phyloP scores from a whole-genome alignment of 371 early-diverging fungal species.

The Mucor piriformis region DNA sequence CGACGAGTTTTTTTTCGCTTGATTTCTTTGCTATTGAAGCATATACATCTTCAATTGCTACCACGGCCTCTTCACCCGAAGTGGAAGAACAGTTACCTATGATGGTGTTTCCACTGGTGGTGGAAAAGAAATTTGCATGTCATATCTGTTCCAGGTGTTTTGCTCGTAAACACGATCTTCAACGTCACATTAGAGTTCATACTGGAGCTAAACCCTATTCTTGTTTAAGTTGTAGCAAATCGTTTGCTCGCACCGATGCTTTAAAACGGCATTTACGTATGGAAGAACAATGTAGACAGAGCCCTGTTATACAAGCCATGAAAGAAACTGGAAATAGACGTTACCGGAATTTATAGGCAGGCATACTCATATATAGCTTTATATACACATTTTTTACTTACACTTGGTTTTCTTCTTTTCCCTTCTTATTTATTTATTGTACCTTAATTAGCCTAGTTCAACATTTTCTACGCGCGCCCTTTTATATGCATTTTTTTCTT shows the following conservation, averaged over 20 bases:
- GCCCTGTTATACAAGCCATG: slow-evolving; percentile 52
- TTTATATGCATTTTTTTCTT: no score
- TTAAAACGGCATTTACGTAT: slow-evolving; percentile 63
- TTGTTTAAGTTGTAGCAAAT: slow-evolving; percentile 60
- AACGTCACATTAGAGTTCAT: slow-evolving; percentile 57
- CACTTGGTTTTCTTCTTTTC: neutral
- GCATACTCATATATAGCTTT: neutral
- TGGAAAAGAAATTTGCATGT: slow-evolving; percentile 14
- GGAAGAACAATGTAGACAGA: slow-evolving; percentile 52
- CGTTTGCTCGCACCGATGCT: slow-evolving; percentile 71
- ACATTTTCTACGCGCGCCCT: no score
- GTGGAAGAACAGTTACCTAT: no score
- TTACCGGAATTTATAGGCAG: slow-evolving; percentile 29
- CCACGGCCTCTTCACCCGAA: no score
- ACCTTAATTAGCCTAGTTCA: no score
- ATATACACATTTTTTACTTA: neutral
- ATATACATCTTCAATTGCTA: no score
- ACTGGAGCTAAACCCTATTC: slow-evolving; percentile 67
- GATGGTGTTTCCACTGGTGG: no score
- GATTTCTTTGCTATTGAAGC: no score
- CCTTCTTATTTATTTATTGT: no score
- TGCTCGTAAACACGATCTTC: slow-evolving; percentile 52
- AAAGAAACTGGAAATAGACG: slow-evolving; percentile 37
- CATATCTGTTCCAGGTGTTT: slow-evolving; percentile 36
- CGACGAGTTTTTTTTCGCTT: no score